These are phyloP conservation scores for Lentinus tigrinus DNA, from an alignment of 768 basidiomycete genomes.

Conservation along the genomic window DNA sequence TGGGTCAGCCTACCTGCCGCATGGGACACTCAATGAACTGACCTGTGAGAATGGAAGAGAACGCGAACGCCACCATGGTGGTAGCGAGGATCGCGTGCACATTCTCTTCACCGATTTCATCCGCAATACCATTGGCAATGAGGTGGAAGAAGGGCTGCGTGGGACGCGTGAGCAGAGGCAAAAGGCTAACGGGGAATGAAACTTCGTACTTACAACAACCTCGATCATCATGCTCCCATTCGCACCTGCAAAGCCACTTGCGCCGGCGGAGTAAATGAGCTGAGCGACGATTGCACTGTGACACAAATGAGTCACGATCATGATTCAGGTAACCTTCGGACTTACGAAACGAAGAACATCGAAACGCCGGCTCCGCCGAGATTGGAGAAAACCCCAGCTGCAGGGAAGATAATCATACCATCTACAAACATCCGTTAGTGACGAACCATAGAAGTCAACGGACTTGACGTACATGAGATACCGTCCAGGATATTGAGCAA, in stretches of 20 bases:
- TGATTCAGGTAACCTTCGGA: neutral
- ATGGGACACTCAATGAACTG: slow-evolving; percentile 15
- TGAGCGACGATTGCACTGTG: slow-evolving; percentile 74
- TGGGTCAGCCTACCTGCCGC: neutral
- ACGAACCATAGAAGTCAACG: neutral
- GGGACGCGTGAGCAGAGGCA: neutral
- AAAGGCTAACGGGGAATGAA: neutral
- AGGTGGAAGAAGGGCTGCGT: slow-evolving; percentile 92
- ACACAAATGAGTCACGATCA: neutral
- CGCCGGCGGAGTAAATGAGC: slow-evolving; percentile 81
- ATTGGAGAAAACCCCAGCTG: slow-evolving; percentile 71
- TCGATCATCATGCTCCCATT: slow-evolving; percentile 99
- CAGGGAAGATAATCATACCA: slow-evolving; percentile 96
- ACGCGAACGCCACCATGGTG: slow-evolving; percentile 83
- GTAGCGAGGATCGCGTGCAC: slow-evolving; percentile 82
- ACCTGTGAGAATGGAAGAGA: slow-evolving; percentile 89
- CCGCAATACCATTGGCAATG: slow-evolving; percentile 73
- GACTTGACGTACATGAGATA: slow-evolving; percentile 70
- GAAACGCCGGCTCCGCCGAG: slow-evolving; percentile 90
- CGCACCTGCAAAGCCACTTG: slow-evolving; percentile 84
- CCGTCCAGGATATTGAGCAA: slow-evolving; percentile 92
- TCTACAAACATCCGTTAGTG: slow-evolving; percentile 40
- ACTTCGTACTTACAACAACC: slow-evolving; percentile 67
- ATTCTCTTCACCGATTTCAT: slow-evolving; percentile 67
- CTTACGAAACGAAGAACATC: slow-evolving; percentile 88